Evolutionary conservation across 78 protist genomes (phyloP).

Genomic region (Speleostelium caveatum): DNA sequence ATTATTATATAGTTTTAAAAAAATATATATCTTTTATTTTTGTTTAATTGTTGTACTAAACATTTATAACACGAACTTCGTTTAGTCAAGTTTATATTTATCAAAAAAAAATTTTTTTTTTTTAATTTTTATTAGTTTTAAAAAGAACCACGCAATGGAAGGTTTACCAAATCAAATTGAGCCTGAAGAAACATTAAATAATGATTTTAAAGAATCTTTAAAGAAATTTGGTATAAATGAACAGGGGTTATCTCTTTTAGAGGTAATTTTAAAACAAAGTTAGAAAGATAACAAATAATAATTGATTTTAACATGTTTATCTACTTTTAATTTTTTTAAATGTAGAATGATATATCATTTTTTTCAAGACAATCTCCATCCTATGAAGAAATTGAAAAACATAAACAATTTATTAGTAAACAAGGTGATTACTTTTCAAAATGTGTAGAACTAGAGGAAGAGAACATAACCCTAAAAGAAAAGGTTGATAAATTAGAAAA

Average conservation of each 20-base stretch:
- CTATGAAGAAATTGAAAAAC: conserved; percentile 20
- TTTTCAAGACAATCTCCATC: neutral
- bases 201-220: neutral
- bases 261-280: neutral
- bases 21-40: too few species aligned
- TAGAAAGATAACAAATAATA: neutral
- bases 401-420: neutral
- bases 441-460: conserved; percentile 18
- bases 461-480: neutral
- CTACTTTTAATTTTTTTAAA: neutral
- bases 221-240: conserved; percentile 14
- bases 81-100: too few species aligned
- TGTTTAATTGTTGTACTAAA: too few species aligned
- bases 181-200: neutral
- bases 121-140: too few species aligned
- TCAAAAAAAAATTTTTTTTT: too few species aligned
- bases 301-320: neutral
- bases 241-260: neutral
- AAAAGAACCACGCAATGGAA: too few species aligned
- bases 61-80: too few species aligned
- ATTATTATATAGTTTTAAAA: too few species aligned
- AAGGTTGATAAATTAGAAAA: neutral
- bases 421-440: conserved; percentile 27
- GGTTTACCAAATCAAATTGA: conserved; percentile 6
- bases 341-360: neutral